These are phyloP conservation scores for Oenanthe javanica DNA, from an alignment of 140 eudicot genomes.

Conservation along the genomic window DNA sequence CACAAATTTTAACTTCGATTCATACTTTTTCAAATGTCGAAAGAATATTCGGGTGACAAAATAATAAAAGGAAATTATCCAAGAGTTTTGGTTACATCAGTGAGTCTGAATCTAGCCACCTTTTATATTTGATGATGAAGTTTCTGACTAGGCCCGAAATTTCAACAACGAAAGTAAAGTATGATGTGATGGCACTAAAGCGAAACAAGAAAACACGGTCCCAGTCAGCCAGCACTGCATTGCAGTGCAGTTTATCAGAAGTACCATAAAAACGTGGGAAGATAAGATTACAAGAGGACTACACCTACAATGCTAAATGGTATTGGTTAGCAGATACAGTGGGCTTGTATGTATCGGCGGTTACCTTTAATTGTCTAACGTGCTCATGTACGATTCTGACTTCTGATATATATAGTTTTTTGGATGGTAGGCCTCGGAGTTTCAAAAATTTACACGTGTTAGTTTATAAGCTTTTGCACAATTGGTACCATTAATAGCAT, in stretches of 20 bases:
- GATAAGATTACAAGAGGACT: background rate
- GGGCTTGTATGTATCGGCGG: constrained; percentile 2
- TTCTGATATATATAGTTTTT: background rate
- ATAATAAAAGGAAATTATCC: too few relatives aligned
- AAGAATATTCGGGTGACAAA: too few relatives aligned
- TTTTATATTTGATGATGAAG: background rate
- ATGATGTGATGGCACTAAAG: background rate
- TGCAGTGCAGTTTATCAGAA: background rate
- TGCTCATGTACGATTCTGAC: background rate
- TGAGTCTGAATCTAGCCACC: background rate
- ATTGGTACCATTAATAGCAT: background rate
- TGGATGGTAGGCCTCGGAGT: background rate
- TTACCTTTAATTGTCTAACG: background rate
- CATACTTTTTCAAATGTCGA: too few relatives aligned
- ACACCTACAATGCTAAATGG: background rate
- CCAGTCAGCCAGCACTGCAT: background rate
- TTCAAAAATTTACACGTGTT: background rate
- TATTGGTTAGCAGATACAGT: background rate
- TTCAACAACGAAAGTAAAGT: background rate
- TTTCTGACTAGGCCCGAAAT: background rate
- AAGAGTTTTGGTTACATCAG: background rate
- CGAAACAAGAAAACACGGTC: background rate
- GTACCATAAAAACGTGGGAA: background rate
- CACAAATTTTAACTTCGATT: too few relatives aligned
- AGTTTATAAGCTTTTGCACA: background rate